Base-by-base conservation (phyloP, 1,284 basidiomycete species). In the Cryptococcus wingfieldii region DNA sequence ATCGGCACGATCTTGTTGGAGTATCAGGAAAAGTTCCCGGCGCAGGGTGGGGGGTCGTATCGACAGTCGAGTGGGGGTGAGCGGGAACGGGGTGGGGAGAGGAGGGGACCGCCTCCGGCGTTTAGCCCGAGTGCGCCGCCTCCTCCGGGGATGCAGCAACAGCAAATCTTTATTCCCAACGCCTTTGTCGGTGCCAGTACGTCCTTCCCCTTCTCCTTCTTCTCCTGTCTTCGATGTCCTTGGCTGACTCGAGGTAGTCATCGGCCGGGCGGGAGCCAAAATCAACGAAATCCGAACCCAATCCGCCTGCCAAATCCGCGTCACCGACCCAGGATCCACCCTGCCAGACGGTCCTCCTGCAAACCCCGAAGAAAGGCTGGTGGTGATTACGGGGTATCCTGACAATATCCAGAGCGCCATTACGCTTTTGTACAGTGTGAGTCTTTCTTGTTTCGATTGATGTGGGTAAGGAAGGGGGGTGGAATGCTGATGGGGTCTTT, bases 101-200 rank as follows among this genome's bases (percentile, higher is more conserved):
- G 19, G 18, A 47, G 48, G 18, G 50, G 37, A 18, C 58, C 61
- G 19, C 55, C 51, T 9, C 51, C 57, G 8, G 54, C 63, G 43
- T 58, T 62, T 42, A 57, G 59, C 37, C 60, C 64, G 39, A 65
- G 63, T n/a, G 61, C 52, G 16, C 56, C 66, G 3, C 59, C 63
- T 31, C 66, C 63, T 14, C 74, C 76, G n/a, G 72, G 74, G 34
- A 64, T 72, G 54, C 93, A 97, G 77, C 96, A 92, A 4, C 95
- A 99, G 74, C 93, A 98, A 76, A 97, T 99, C 64, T 99, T 90
- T 75, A 97, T 98, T 65, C 96, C 96, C 25, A 98, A 98, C 72
- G 90, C 96, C 66, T 82, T 98, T 14, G 96, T 99, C 18, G 96
- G 93, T 14, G 93, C 92, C 70, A 96, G 79, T 78, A 60, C 69